phyloP scores from a whole-genome alignment of 257 asterid species.

The Solanum clarkiae region DNA sequence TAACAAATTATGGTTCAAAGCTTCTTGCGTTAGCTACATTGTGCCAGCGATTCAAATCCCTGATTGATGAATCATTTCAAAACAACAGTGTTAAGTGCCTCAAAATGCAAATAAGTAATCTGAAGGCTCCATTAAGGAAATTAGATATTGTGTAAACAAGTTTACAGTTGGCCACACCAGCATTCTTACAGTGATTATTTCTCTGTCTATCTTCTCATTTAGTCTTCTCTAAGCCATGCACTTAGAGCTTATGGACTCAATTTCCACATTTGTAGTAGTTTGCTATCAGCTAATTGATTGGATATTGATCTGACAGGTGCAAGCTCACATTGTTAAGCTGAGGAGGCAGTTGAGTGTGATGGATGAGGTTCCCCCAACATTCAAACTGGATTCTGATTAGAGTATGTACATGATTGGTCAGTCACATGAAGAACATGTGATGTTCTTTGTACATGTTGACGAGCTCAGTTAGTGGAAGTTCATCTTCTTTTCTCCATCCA shows the following conservation, averaged over 20 bases:
- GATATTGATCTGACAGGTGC: conserved; percentile 39
- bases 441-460: conserved; percentile 11
- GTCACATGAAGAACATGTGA: neutral
- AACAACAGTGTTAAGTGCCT: neutral
- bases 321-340: conserved; percentile 62
- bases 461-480: conserved; percentile 9
- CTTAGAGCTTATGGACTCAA: neutral
- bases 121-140: neutral
- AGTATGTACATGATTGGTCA: conserved; percentile 1
- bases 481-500: neutral
- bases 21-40: neutral
- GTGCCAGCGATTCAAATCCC: neutral
- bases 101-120: neutral
- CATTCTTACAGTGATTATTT: neutral
- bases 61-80: neutral
- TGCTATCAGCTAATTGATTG: neutral
- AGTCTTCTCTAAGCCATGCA: neutral
- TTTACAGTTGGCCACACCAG: neutral
- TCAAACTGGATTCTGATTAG: conserved; percentile 39
- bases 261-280: neutral
- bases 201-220: neutral
- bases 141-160: neutral
- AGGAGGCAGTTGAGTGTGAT: conserved; percentile 57
- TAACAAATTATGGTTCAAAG: neutral
- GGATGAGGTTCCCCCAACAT: conserved; percentile 48